phyloP scores from a whole-genome alignment of 768 basidiomycete genomes.

The Nidularia pulvinata region DNA sequence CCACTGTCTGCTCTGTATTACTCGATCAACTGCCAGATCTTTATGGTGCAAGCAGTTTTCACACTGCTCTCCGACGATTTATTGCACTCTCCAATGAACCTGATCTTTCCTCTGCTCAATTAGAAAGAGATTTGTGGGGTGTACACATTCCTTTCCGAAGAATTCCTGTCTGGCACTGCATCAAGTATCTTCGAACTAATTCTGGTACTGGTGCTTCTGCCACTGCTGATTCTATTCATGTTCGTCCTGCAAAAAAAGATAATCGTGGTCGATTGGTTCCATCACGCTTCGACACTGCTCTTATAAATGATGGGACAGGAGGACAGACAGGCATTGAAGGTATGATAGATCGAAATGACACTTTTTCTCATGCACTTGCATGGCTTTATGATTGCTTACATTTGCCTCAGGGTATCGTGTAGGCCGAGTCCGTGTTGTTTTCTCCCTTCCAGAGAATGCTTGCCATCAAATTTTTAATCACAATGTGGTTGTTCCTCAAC shows the following conservation, averaged over 20 bases:
- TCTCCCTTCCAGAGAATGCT: constrained; percentile 4
- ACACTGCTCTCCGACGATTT: constrained; percentile 17
- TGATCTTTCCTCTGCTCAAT: constrained; percentile 4
- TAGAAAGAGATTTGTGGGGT: constrained; percentile 5
- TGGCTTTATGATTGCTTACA: neutral
- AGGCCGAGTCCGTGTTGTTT: constrained; percentile 8
- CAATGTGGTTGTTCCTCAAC: neutral
- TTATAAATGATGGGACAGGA: constrained; percentile 5
- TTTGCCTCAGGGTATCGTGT: constrained; percentile 2
- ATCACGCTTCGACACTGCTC: constrained; percentile 28
- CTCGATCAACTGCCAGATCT: constrained; percentile 8
- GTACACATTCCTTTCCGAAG: constrained; percentile 14
- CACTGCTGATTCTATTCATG: constrained; percentile 28
- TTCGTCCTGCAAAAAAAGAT: constrained; percentile 8
- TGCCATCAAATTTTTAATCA: constrained; percentile 1
- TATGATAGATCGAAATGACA: too few relatives aligned
- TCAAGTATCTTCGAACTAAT: constrained; percentile 20
- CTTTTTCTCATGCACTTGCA: too few relatives aligned
- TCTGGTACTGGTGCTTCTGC: constrained; percentile 1
- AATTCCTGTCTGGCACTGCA: constrained; percentile 25
- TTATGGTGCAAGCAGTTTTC: constrained; percentile 22
- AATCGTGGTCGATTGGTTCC: constrained; percentile 9
- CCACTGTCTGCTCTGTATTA: constrained; percentile 12
- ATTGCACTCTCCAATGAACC: constrained; percentile 14
- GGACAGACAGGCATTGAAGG: constrained; percentile 4